phyloP scores from a whole-genome alignment of 306 rosid species.

The Vigna nakashimae region DNA sequence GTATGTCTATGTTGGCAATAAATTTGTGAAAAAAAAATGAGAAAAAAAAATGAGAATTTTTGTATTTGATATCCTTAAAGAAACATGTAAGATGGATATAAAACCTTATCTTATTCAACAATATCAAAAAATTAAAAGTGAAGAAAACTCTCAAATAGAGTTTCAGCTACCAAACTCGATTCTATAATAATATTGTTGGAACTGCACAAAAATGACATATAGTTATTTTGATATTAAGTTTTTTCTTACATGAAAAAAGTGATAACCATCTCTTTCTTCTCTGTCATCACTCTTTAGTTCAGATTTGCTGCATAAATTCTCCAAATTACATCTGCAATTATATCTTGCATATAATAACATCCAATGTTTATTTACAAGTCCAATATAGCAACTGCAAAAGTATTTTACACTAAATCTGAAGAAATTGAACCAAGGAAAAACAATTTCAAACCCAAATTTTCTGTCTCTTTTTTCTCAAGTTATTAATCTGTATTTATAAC shows the following conservation, averaged over 20 bases:
- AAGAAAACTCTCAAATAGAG: background rate
- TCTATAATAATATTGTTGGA: background rate
- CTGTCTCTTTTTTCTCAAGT: no score
- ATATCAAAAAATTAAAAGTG: no score
- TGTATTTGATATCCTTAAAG: no score
- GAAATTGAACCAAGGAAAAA: no score
- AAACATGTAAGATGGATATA: no score
- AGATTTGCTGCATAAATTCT: slow-evolving; percentile 78
- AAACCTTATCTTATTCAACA: no score
- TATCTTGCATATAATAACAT: slow-evolving; percentile 14
- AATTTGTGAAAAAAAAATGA: no score
- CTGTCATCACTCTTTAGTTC: slow-evolving; percentile 74
- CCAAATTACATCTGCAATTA: slow-evolving; percentile 34
- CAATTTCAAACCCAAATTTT: no score
- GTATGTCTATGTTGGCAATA: no score
- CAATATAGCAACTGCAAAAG: background rate
- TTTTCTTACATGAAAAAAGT: slow-evolving; percentile 35
- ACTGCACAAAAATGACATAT: background rate
- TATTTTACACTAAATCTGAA: no score
- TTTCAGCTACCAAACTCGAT: slow-evolving; percentile 14
- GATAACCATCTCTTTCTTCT: slow-evolving; percentile 91
- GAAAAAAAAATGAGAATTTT: no score
- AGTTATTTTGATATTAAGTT: slow-evolving; percentile 12
- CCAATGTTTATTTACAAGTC: slow-evolving; percentile 1
- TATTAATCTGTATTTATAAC: no score